Percentiles rank a stretch among this genome's conserved stretches.
These are phyloP conservation scores for Grigorovia humatica DNA, from an alignment of 805 yeast genomes.

Conservation along the genomic window DNA sequence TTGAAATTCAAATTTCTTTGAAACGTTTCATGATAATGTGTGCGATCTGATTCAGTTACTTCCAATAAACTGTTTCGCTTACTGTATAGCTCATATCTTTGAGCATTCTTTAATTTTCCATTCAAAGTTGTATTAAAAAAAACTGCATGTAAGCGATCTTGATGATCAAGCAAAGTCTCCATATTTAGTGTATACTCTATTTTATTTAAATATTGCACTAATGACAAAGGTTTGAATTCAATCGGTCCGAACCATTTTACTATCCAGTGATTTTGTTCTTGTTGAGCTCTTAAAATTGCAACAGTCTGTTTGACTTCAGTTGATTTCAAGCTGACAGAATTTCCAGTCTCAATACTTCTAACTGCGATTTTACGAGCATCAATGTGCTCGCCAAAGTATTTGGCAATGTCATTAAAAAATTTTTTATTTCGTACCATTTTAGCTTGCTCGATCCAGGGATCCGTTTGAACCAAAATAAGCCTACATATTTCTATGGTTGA, in stretches of 20 bases:
- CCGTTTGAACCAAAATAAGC: constrained; percentile 35
- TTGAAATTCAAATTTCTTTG: not conserved
- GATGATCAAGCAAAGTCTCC: constrained; percentile 7
- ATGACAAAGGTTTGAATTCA: constrained; percentile 42
- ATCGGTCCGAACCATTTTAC: constrained; percentile 62
- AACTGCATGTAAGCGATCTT: too few relatives aligned
- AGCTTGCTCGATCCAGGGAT: constrained; percentile 71
- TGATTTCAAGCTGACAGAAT: constrained; percentile 19
- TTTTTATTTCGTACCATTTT: constrained; percentile 37
- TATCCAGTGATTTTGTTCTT: constrained; percentile 36
- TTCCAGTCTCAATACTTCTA: constrained; percentile 25
- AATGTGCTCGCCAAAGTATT: constrained; percentile 28
- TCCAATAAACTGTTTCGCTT: not conserved
- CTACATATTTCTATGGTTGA: constrained; percentile 49
- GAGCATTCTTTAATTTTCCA: not conserved
- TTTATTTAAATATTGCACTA: constrained; percentile 29
- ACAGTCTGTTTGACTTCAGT: constrained; percentile 29
- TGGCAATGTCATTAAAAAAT: constrained; percentile 27
- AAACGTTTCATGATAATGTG: not conserved
- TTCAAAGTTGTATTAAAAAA: not conserved
- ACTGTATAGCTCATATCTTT: not conserved
- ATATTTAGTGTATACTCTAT: constrained; percentile 25
- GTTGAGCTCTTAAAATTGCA: constrained; percentile 34
- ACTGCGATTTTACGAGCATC: constrained; percentile 27
- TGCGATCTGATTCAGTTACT: not conserved